Evolutionary conservation across 2,329 filamentous ascomycete genomes (phyloP), one percentile per base, ranked within the genome.

Genomic region (Bimuria novae-zelandiae): DNA sequence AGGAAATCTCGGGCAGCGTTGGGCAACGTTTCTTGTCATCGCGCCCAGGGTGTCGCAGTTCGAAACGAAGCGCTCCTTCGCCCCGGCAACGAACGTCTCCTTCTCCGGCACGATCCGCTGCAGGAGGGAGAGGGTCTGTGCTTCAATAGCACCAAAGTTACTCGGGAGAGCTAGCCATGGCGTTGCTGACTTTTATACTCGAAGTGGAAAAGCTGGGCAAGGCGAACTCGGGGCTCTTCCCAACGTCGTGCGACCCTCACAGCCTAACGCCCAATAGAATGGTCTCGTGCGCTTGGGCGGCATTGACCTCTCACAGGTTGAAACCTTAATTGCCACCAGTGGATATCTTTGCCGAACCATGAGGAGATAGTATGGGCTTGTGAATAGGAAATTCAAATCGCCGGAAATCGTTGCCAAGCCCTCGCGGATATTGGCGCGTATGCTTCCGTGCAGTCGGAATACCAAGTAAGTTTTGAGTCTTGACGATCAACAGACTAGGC

Each of bases 161-260:
- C n/a, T n/a, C n/a, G n/a, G n/a, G n/a, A n/a, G n/a, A n/a, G n/a
- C n/a, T n/a, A n/a, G n/a, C n/a, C n/a, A n/a, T n/a, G n/a, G n/a
- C n/a, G n/a, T n/a, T n/a, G n/a, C n/a, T n/a, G n/a, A n/a, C n/a
- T n/a, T n/a, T n/a, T n/a, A n/a, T n/a, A n/a, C n/a, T n/a, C n/a
- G n/a, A n/a, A n/a, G n/a, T n/a, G 43, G 30, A 36, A 46, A 45
- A 11, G 21, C 30, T 46, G 30, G 30, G 43, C 43, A 46, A 46
- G 43, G 30, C 43, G 30, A 25, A 35, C 3, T 36, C 3, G 21
- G 21, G 19, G 3, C 29, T 23, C 17, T 8, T 4, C 41, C 41
- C 22, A n/a, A n/a, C 33, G 27, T 27, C 29, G 33, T 7, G 10
- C 32, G 27, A 33, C 33, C 17, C 30, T 30, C 40, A 43, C 19